Percentiles rank a stretch among this genome's conserved stretches.
phyloP scores from a whole-genome alignment of 2,329 filamentous ascomycete species.

The Aurifilum marmelostoma region DNA sequence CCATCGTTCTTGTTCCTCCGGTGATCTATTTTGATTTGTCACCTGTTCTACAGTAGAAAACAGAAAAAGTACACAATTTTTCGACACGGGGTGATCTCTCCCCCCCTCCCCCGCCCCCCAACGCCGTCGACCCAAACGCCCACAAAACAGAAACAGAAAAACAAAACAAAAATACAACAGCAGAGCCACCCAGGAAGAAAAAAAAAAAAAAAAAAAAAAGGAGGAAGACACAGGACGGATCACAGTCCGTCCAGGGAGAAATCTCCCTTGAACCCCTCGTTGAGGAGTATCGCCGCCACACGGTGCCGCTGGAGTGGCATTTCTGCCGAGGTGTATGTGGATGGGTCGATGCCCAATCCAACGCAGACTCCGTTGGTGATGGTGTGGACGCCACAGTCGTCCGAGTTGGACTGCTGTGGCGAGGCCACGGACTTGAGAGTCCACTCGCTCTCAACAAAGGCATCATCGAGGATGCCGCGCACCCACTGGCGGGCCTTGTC shows the following conservation, averaged over 20 bases:
- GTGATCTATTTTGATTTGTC: background rate
- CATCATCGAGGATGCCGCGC: slow-evolving; percentile 56
- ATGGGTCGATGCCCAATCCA: slow-evolving; percentile 55
- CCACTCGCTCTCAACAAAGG: slow-evolving; percentile 65
- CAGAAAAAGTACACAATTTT: background rate
- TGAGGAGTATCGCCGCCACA: slow-evolving; percentile 68
- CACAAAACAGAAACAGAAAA: background rate
- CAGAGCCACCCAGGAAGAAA: background rate
- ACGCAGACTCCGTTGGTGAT: slow-evolving; percentile 73
- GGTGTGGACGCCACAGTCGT: slow-evolving; percentile 78
- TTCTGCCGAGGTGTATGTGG: slow-evolving; percentile 53
- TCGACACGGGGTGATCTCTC: background rate
- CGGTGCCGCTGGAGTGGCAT: slow-evolving; percentile 63
- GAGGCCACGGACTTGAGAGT: slow-evolving; percentile 52
- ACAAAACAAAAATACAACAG: background rate
- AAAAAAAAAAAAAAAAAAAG: background rate
- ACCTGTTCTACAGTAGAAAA: background rate
- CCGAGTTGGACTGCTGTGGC: slow-evolving; percentile 65
- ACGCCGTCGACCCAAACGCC: background rate
- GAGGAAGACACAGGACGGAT: slow-evolving; percentile 14
- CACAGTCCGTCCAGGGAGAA: slow-evolving; percentile 53
- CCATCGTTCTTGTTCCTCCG: background rate
- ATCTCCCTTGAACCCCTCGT: slow-evolving; percentile 66
- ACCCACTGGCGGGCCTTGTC: slow-evolving; percentile 58
- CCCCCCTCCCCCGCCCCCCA: background rate